Evolutionary conservation across 179 eudicot genomes (phyloP).

Genomic region (Pouteria campechiana): DNA sequence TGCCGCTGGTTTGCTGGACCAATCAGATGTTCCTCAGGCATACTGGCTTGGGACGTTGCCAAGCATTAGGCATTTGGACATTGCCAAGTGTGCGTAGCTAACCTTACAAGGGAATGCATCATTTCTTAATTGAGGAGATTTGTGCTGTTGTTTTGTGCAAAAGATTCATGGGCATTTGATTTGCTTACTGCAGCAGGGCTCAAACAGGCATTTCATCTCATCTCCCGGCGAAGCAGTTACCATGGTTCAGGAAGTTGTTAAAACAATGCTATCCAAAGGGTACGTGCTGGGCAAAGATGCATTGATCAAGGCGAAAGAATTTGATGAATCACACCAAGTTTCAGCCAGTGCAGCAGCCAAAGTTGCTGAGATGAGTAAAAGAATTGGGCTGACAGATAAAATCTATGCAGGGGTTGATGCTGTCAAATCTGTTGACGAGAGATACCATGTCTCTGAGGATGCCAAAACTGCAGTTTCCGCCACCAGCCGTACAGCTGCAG

Average conservation of each 20-base stretch:
- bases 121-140: no score
- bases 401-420: constrained; percentile 58
- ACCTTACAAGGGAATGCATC: no score
- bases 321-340: constrained; percentile 67
- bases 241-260: constrained; percentile 63
- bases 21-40: no score
- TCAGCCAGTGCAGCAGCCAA: constrained; percentile 67
- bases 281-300: constrained; percentile 64
- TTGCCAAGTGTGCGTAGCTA: no score
- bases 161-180: not conserved
- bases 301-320: constrained; percentile 52
- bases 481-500: constrained; percentile 55
- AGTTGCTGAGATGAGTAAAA: constrained; percentile 57
- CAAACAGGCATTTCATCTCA: constrained; percentile 35
- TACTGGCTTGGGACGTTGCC: no score
- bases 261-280: constrained; percentile 60
- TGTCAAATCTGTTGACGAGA: constrained; percentile 45
- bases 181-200: constrained; percentile 13
- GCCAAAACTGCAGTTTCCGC: constrained; percentile 49
- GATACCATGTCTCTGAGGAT: constrained; percentile 38
- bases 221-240: constrained; percentile 72
- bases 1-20: no score
- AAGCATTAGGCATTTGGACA: no score
- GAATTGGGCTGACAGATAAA: constrained; percentile 60
- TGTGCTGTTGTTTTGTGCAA: no score